Evolutionary conservation across 2,329 filamentous ascomycete species (phyloP).

Genomic region (Colletotrichum nymphaeae): DNA sequence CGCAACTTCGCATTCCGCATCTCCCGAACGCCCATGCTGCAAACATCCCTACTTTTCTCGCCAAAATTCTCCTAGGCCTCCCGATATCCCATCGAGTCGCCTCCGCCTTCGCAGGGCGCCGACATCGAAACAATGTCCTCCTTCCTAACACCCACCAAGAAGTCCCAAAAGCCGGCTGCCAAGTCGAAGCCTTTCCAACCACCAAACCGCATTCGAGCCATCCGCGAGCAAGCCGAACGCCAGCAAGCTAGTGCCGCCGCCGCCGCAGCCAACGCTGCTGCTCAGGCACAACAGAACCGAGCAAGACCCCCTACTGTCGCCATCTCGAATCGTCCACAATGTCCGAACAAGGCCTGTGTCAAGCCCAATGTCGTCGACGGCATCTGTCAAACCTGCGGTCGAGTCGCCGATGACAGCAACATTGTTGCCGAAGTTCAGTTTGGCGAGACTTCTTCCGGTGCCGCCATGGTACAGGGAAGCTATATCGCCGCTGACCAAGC

Average conservation of each 20-base stretch:
- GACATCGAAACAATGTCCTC: conserved; percentile 55
- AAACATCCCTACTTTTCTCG: background rate
- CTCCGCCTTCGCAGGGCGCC: background rate
- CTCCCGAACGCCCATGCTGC: background rate
- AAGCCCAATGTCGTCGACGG: conserved; percentile 72
- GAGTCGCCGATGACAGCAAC: conserved; percentile 84
- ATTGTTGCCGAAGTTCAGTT: conserved; percentile 95
- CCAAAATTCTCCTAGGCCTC: background rate
- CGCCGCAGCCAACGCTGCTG: conserved; percentile 40
- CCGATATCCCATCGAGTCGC: background rate
- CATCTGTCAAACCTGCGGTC: conserved; percentile 86
- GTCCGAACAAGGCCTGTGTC: conserved; percentile 70
- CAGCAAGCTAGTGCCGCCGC: conserved; percentile 49
- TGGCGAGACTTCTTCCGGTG: conserved; percentile 86
- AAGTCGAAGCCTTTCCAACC: conserved; percentile 55
- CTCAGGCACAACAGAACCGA: conserved; percentile 26
- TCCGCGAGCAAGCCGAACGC: conserved; percentile 63
- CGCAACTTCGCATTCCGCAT: background rate
- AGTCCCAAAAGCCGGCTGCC: conserved; percentile 42
- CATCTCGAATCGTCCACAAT: conserved; percentile 54
- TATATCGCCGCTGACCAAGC: conserved; percentile 89
- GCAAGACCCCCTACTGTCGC: conserved; percentile 46
- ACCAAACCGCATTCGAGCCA: conserved; percentile 61
- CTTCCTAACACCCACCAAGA: conserved; percentile 55
- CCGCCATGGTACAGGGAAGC: conserved; percentile 90